Base-by-base conservation (phyloP, 2,329 filamentous ascomycete species). In the Sporothrix brunneoviolacea region DNA sequence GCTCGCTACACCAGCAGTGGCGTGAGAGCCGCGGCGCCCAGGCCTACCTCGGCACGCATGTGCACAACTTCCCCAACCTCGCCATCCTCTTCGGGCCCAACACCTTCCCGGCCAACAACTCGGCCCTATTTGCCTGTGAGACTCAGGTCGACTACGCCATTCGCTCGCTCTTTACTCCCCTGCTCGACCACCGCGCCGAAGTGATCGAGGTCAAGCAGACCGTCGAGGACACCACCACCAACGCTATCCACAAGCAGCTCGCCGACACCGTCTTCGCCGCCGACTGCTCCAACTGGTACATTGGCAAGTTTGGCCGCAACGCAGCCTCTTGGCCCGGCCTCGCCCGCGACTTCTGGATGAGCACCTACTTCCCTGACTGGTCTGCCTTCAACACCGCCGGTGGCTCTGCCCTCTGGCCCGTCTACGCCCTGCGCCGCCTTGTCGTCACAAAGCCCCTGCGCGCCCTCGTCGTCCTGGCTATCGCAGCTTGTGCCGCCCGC, bases 281-380 rank as follows among this genome's bases (percentile, higher is more conserved):
- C 1, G 66, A 60, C 24, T 71, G 68, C 48, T 66, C 62, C 16
- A 71, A 71, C 53, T 71, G 67, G 69, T 70, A 71, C 51, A 69
- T 71, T 37, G 62, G 63, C 51, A 55, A 61, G 6, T 57, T 58
- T 19, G 68, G 69, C 1, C 61, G 65, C 4, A 71, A 71, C 45
- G 56, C 63, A 1, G 65, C 66, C 1, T 63, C 61, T 0, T 68
- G 63, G 63, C 65, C 65, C 1, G 60, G 60, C 2, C 55, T 58
- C 32, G 63, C 63, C 2, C 54, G 51, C 13, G 55, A 54, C 8
- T 65, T 58, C 52, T 65, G 63, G 62, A 50, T 48, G 12, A 51
- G 53, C 8, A 61, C 61, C 4, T 53, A 54, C 33, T 59, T 63
- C 37, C 61, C 61, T 1, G 39, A 35, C 18, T n/a, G n/a, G n/a